phyloP scores from a whole-genome alignment of 345 rosid genomes.

The Citrus glauca region DNA sequence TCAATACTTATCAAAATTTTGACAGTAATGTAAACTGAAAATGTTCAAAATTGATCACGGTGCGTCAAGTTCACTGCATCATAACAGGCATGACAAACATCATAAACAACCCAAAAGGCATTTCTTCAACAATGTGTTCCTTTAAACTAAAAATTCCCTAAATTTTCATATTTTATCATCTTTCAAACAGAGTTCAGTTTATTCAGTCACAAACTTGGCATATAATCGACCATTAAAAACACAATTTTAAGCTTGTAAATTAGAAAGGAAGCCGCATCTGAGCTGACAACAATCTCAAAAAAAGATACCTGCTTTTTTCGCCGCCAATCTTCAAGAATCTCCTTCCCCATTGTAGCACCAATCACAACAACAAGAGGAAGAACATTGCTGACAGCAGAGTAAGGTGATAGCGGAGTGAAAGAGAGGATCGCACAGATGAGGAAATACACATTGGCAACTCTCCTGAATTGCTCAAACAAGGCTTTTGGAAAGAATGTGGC shows the following conservation, averaged over 20 bases:
- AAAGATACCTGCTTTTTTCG: conserved; percentile 69
- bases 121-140: neutral
- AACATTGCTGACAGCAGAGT: conserved; percentile 67
- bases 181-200: neutral
- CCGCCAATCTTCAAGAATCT: conserved; percentile 80
- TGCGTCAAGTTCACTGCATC: no score
- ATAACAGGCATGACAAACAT: neutral
- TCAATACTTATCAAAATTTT: neutral
- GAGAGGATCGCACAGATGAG: conserved; percentile 73
- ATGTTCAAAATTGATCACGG: no score
- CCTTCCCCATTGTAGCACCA: conserved; percentile 87
- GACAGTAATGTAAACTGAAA: neutral
- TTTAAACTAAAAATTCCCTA: neutral
- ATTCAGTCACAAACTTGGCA: neutral
- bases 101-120: neutral
- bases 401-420: conserved; percentile 78
- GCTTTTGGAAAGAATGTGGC: conserved; percentile 83
- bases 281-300: neutral
- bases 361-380: conserved; percentile 83
- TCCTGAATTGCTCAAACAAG: conserved; percentile 88
- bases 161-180: neutral
- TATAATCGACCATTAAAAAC: neutral
- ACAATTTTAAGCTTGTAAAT: neutral
- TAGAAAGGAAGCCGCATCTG: neutral
- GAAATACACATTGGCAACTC: conserved; percentile 89